Conservation (phyloP, 164 flowering plant genomes). For the Chimonanthus salicifolius region DNA sequence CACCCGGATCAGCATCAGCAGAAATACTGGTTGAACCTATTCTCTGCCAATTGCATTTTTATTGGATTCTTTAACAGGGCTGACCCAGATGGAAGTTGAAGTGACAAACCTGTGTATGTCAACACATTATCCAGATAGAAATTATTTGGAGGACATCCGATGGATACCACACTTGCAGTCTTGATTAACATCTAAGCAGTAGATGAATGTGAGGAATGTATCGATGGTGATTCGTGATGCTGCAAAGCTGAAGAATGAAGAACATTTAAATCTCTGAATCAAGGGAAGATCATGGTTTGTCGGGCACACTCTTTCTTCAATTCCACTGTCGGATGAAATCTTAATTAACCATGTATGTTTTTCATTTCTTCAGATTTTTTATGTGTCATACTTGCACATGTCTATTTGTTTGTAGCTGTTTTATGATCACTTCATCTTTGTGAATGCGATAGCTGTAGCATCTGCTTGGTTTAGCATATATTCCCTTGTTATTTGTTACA, state of each 20-base stretch:
- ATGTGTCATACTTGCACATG: too few relatives aligned
- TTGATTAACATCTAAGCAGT: neutral
- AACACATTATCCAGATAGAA: neutral
- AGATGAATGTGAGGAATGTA: neutral
- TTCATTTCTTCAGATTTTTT: too few relatives aligned
- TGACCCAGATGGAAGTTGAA: neutral
- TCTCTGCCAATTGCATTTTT: neutral
- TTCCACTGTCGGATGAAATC: too few relatives aligned
- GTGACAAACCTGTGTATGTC: neutral
- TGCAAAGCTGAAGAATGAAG: neutral
- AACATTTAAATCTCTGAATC: too few relatives aligned
- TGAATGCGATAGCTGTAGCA: too few relatives aligned
- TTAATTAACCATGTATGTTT: too few relatives aligned
- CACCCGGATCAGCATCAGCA: neutral
- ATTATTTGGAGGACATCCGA: neutral
- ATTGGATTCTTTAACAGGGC: neutral
- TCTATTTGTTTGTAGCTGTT: too few relatives aligned
- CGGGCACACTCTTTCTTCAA: too few relatives aligned
- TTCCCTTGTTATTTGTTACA: too few relatives aligned
- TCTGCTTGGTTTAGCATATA: too few relatives aligned
- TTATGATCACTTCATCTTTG: too few relatives aligned
- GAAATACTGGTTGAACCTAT: neutral
- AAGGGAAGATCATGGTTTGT: too few relatives aligned
- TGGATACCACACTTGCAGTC: neutral
- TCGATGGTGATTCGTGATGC: neutral